Evolutionary conservation across 148 eudicot genomes (phyloP).

Genomic region (Heliamphora exappendiculata): DNA sequence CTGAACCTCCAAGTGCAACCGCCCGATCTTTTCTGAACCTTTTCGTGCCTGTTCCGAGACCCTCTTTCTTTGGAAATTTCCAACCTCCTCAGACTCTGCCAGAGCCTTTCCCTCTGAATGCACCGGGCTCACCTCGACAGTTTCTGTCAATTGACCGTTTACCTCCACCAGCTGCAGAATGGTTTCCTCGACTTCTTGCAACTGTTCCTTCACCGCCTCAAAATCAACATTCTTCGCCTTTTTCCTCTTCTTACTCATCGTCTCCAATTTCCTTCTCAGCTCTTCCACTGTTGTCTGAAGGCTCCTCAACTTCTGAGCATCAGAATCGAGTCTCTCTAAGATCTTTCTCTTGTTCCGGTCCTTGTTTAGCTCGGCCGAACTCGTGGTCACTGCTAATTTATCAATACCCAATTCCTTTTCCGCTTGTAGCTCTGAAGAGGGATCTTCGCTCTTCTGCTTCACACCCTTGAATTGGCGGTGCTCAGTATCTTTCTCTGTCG

Average conservation of each 20-base stretch:
- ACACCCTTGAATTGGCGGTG: constrained; percentile 18
- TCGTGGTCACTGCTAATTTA: constrained; percentile 39
- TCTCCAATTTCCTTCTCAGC: constrained; percentile 51
- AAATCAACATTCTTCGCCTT: constrained; percentile 39
- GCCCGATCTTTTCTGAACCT: constrained; percentile 65
- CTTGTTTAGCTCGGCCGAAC: constrained; percentile 16
- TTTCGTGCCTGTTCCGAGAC: constrained; percentile 52
- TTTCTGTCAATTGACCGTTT: constrained; percentile 43
- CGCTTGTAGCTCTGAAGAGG: constrained; percentile 37
- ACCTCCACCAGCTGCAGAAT: constrained; percentile 48
- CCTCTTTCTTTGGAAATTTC: constrained; percentile 27
- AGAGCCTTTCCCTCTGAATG: constrained; percentile 21
- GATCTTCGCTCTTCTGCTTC: constrained; percentile 21
- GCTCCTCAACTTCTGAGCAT: constrained; percentile 51
- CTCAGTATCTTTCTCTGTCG: constrained; percentile 23
- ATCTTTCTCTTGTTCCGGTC: constrained; percentile 37
- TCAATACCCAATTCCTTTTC: constrained; percentile 78
- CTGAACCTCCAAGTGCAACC: constrained; percentile 69
- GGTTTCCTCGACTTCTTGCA: constrained; percentile 58
- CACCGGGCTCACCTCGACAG: constrained; percentile 36
- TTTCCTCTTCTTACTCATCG: constrained; percentile 38
- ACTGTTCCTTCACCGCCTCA: constrained; percentile 49
- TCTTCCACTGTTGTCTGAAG: constrained; percentile 52
- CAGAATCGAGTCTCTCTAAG: constrained; percentile 55
- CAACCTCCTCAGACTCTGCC: constrained; percentile 31